A percentile compares a stretch with the other conserved stretches of the same genome.
These are phyloP conservation scores for Arabis hirsuta DNA, from an alignment of 345 rosid species.

Conservation along the genomic window DNA sequence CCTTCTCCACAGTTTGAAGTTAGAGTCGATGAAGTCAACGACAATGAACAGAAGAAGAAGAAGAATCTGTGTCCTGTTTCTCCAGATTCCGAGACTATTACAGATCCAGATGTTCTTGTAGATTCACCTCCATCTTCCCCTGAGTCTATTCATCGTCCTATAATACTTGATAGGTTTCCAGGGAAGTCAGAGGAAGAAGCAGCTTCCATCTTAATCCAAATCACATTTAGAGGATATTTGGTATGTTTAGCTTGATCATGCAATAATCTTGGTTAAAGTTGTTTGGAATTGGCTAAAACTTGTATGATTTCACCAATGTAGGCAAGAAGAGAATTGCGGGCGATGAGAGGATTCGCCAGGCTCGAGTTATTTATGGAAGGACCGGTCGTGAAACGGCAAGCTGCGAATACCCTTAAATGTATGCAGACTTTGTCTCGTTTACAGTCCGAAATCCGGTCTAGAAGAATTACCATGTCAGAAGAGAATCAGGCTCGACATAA, in stretches of 20 bases:
- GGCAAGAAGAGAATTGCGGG: slow-evolving; percentile 77
- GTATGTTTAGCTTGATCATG: slow-evolving; percentile 45
- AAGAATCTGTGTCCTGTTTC: slow-evolving; percentile 39
- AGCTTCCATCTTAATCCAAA: slow-evolving; percentile 76
- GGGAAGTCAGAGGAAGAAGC: slow-evolving; percentile 76
- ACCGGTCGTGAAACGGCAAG: slow-evolving; percentile 74
- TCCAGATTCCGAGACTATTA: slow-evolving; percentile 41
- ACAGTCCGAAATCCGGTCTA: slow-evolving; percentile 73
- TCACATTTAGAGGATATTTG: slow-evolving; percentile 77
- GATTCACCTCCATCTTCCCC: slow-evolving; percentile 43
- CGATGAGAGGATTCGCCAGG: slow-evolving; percentile 72
- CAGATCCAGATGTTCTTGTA: slow-evolving; percentile 34
- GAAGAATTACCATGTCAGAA: slow-evolving; percentile 81
- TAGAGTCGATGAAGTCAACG: slow-evolving; percentile 48
- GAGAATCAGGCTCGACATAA: slow-evolving; percentile 89
- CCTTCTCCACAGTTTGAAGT: slow-evolving; percentile 58
- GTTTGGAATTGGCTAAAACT: neutral
- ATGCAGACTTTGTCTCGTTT: slow-evolving; percentile 89
- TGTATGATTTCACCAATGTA: slow-evolving; percentile 40
- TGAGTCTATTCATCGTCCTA: slow-evolving; percentile 46
- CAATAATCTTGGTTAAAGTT: neutral
- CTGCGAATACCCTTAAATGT: slow-evolving; percentile 66
- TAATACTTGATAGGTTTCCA: slow-evolving; percentile 44
- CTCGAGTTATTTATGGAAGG: slow-evolving; percentile 82
- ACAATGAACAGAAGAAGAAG: slow-evolving; percentile 43